Evolutionary conservation across 352 stramenopile species (phyloP).

Genomic region (Pythium rishiriense): DNA sequence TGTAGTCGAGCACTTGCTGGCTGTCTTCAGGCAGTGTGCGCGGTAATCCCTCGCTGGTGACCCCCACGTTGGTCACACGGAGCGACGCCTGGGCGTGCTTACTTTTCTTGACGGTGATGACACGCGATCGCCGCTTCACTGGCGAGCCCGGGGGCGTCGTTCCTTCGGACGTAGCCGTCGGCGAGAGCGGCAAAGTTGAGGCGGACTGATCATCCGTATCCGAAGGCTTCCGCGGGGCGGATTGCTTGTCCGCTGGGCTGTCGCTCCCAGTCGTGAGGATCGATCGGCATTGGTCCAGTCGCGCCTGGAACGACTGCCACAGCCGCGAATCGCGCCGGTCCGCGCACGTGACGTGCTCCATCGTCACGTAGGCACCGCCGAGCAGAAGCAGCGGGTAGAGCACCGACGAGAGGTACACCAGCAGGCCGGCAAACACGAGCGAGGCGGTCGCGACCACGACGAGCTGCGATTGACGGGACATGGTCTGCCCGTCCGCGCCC

Average conservation of each 20-base stretch:
- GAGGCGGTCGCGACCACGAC: conserved; percentile 16
- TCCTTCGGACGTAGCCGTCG: background rate
- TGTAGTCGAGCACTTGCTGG: conserved; percentile 19
- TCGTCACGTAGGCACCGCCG: conserved; percentile 21
- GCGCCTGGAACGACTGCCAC: conserved; percentile 13
- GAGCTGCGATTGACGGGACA: conserved; percentile 27
- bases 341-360: conserved; percentile 9
- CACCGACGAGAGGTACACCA: conserved; percentile 30
- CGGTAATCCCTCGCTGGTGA: conserved; percentile 18
- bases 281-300: conserved; percentile 6
- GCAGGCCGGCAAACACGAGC: conserved; percentile 25
- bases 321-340: conserved; percentile 4
- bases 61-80: conserved; percentile 22
- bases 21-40: conserved; percentile 16
- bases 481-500: background rate
- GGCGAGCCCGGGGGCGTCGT: conserved; percentile 3
- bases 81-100: conserved; percentile 13
- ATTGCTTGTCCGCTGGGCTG: conserved; percentile 1
- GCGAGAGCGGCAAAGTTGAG: background rate
- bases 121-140: conserved; percentile 11
- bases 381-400: conserved; percentile 26
- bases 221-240: background rate
- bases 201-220: background rate
- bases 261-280: background rate
- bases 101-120: conserved; percentile 17